Evolutionary conservation across 1,284 basidiomycete species (phyloP).

Genomic region (Irpex sp.): DNA sequence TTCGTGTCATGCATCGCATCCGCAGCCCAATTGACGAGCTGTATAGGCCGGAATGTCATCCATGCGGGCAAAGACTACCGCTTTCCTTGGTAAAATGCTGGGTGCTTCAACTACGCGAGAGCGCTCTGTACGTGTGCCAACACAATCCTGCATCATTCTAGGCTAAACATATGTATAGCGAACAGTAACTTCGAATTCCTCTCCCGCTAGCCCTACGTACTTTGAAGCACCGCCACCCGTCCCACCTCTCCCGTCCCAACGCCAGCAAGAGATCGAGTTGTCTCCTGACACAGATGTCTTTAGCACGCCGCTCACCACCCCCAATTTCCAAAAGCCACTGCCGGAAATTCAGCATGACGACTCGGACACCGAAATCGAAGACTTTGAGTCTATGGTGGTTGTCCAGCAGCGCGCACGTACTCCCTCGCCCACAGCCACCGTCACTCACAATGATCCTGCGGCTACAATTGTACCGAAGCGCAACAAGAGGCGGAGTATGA

Average conservation of each 20-base stretch:
- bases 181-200: slow-evolving; percentile 46
- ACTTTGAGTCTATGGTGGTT: slow-evolving; percentile 52
- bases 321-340: slow-evolving; percentile 50
- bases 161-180: slow-evolving; percentile 23
- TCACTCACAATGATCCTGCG: slow-evolving; percentile 17
- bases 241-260: slow-evolving; percentile 62
- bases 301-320: slow-evolving; percentile 25
- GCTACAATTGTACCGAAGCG: slow-evolving; percentile 28
- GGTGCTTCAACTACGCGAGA: slow-evolving; percentile 62
- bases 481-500: slow-evolving; percentile 69
- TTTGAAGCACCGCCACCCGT: slow-evolving; percentile 61
- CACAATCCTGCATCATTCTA: background rate
- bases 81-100: slow-evolving; percentile 74
- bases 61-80: slow-evolving; percentile 71
- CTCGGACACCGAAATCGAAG: slow-evolving; percentile 34
- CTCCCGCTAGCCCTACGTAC: slow-evolving; percentile 31
- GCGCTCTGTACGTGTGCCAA: slow-evolving; percentile 53
- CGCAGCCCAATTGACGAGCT: slow-evolving; percentile 12
- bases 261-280: slow-evolving; percentile 29
- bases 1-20: slow-evolving; percentile 5
- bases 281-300: slow-evolving; percentile 54
- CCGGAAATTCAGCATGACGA: slow-evolving; percentile 47
- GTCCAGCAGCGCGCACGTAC: slow-evolving; percentile 42
- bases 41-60: slow-evolving; percentile 51
- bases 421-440: slow-evolving; percentile 30